A percentile compares a stretch with the other conserved stretches of the same genome.
These are phyloP conservation scores for Ceratocystis harringtonii DNA, from an alignment of 2,329 filamentous ascomycete genomes.

Conservation along the genomic window DNA sequence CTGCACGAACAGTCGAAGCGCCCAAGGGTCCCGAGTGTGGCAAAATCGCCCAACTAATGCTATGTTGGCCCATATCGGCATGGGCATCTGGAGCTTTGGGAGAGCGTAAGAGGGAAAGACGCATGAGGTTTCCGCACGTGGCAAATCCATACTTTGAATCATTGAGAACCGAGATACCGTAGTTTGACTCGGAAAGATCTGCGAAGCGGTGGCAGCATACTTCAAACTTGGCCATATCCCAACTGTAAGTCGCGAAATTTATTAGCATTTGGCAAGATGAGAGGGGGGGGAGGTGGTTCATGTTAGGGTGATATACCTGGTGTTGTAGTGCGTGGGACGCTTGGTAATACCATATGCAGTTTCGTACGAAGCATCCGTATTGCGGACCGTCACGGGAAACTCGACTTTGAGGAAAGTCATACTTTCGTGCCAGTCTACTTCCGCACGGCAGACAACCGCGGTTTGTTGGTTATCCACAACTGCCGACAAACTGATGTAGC, in stretches of 20 bases:
- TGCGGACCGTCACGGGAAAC: slow-evolving; percentile 82
- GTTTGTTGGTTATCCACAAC: slow-evolving; percentile 33
- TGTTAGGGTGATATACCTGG: slow-evolving; percentile 33
- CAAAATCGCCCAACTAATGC: slow-evolving; percentile 79
- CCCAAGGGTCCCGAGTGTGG: slow-evolving; percentile 64
- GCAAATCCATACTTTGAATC: slow-evolving; percentile 96
- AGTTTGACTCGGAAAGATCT: slow-evolving; percentile 73
- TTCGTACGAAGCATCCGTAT: slow-evolving; percentile 88
- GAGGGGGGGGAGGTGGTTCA: neutral
- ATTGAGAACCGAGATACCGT: slow-evolving; percentile 85
- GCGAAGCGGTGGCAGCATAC: slow-evolving; percentile 93
- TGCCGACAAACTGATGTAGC: slow-evolving; percentile 66
- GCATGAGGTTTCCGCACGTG: slow-evolving; percentile 76
- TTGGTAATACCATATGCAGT: slow-evolving; percentile 82
- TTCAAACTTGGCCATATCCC: slow-evolving; percentile 97
- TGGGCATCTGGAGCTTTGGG: slow-evolving; percentile 88
- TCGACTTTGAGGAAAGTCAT: slow-evolving; percentile 99
- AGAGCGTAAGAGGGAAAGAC: slow-evolving; percentile 68
- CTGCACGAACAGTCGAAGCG: slow-evolving; percentile 61
- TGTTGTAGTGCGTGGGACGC: slow-evolving; percentile 95
- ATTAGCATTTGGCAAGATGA: neutral
- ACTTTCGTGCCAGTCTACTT: slow-evolving; percentile 92
- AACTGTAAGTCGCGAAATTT: slow-evolving; percentile 29
- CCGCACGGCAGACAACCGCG: slow-evolving; percentile 45
- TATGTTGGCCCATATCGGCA: slow-evolving; percentile 83